Evolutionary conservation across 2,329 filamentous ascomycete species (phyloP), one percentile per base, ranked within the genome.

Genomic region (Colletotrichum falcatum): DNA sequence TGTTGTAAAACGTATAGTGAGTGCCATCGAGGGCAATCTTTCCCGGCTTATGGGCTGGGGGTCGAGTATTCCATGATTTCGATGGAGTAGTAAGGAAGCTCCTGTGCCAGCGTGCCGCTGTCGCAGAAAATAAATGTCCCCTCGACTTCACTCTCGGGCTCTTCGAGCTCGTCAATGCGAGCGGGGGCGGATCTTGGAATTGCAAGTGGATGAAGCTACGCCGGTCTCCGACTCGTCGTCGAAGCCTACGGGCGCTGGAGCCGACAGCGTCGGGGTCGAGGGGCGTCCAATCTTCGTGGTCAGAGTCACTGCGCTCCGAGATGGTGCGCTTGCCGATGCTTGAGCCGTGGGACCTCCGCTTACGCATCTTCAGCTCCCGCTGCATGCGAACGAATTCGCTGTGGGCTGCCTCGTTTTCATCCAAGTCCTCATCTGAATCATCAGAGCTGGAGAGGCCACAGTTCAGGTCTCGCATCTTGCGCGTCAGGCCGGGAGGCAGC

Each of bases 321-420:
- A 87, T 83, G 33, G 85, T 87, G 46, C 86, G 81, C 79, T 88
- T 88, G 73, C 85, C 84, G 64, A 87, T 84, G 77, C 85, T 87
- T 73, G 85, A 87, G 56, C 86, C 85, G 74, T 84, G 83, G 62
- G 83, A 87, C 76, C 86, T 82, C 30, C 86, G 81, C 49, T 82
- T 82, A 39, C 79, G 79, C 61, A 85, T 81, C 63, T 79, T 82
- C 44, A 84, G 79, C 60, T 83, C 83, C 44, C 83, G 82, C 59
- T 83, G 82, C 67, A 78, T 78, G 72, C 76, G 79, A 20, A 81
- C 74, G 51, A 85, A 85, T 30, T 80, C 78, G 16, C 74, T 66
- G 61, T 78, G 74, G 9, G 78, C 79, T 12, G 79, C 79, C 59
- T 80, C 78, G 30, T 78, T 77, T 59, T 84, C 81, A 48, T 82